Percentiles rank a stretch among this genome's conserved stretches.
Conservation (phyloP, 2,329 filamentous ascomycete genomes). For the Coniella vitis region DNA sequence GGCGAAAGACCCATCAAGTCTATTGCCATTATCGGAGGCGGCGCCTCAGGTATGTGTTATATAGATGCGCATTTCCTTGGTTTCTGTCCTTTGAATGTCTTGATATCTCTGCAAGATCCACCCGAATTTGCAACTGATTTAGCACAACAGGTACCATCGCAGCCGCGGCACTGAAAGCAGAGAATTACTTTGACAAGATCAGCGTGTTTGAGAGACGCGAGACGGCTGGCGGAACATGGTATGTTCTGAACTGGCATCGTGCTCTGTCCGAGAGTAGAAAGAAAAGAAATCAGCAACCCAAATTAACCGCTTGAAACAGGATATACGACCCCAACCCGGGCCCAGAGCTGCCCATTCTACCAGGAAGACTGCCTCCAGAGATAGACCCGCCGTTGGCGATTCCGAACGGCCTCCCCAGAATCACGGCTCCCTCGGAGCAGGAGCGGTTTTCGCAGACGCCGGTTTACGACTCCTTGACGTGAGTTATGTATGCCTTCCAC, state of each 20-base stretch:
- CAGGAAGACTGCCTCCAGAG: slow-evolving; percentile 37
- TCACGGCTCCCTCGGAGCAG: slow-evolving; percentile 33
- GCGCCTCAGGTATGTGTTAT: slow-evolving; percentile 30
- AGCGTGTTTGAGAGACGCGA: slow-evolving; percentile 37
- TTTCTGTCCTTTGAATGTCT: not conserved
- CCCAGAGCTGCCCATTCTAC: slow-evolving; percentile 27
- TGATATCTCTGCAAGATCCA: not conserved
- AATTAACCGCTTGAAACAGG: slow-evolving; percentile 30
- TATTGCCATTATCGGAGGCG: slow-evolving; percentile 37
- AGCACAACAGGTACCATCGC: slow-evolving; percentile 35
- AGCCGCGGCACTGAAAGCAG: slow-evolving; percentile 38
- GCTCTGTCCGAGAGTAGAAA: no score
- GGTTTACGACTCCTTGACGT: slow-evolving; percentile 46
- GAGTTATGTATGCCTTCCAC: slow-evolving; percentile 17
- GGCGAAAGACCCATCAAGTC: slow-evolving; percentile 27
- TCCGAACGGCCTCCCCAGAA: slow-evolving; percentile 34
- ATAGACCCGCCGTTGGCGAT: slow-evolving; percentile 39
- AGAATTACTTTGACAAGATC: slow-evolving; percentile 36
- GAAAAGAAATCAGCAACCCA: not conserved
- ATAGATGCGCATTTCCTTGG: no score
- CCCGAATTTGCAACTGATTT: not conserved
- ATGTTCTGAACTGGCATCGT: not conserved
- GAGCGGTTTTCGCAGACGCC: slow-evolving; percentile 42
- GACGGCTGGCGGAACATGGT: slow-evolving; percentile 40
- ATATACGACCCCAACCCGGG: slow-evolving; percentile 42